Conservation (phyloP, 2,329 filamentous ascomycete genomes). For the Chaetomiaceae sp. region DNA sequence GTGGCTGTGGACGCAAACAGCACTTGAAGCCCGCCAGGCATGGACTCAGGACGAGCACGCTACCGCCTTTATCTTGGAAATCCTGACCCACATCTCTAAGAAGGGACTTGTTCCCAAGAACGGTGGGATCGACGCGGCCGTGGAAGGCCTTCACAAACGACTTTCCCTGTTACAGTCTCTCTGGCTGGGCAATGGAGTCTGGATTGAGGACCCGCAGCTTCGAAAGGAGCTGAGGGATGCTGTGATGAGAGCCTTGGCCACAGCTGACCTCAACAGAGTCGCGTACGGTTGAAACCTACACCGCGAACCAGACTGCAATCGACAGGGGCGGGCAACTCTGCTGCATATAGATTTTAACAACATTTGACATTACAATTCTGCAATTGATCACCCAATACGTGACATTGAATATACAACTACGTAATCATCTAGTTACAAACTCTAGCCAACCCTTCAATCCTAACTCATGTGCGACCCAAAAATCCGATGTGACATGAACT, state of each 20-base stretch:
- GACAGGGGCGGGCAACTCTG: too few relatives aligned
- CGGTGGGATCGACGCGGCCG: background rate
- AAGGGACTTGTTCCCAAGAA: background rate
- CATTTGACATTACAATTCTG: too few relatives aligned
- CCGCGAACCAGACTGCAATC: too few relatives aligned
- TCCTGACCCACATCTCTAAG: background rate
- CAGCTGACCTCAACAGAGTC: background rate
- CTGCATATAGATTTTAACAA: too few relatives aligned
- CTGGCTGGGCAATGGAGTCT: background rate
- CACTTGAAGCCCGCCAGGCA: background rate
- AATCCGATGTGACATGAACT: too few relatives aligned
- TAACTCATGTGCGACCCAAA: too few relatives aligned
- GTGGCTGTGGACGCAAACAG: slow-evolving; percentile 7
- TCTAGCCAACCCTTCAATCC: too few relatives aligned
- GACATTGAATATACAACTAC: too few relatives aligned
- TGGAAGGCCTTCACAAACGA: background rate
- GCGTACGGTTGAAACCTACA: too few relatives aligned
- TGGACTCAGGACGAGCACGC: slow-evolving; percentile 9
- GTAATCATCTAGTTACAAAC: too few relatives aligned
- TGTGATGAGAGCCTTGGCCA: background rate
- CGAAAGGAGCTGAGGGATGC: background rate
- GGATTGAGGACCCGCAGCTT: background rate
- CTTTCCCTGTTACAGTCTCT: slow-evolving; percentile 12
- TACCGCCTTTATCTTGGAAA: slow-evolving; percentile 1
- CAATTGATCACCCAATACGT: too few relatives aligned